phyloP scores from a whole-genome alignment of 2,329 filamentous ascomycete species.

The Podosphaera xanthii region DNA sequence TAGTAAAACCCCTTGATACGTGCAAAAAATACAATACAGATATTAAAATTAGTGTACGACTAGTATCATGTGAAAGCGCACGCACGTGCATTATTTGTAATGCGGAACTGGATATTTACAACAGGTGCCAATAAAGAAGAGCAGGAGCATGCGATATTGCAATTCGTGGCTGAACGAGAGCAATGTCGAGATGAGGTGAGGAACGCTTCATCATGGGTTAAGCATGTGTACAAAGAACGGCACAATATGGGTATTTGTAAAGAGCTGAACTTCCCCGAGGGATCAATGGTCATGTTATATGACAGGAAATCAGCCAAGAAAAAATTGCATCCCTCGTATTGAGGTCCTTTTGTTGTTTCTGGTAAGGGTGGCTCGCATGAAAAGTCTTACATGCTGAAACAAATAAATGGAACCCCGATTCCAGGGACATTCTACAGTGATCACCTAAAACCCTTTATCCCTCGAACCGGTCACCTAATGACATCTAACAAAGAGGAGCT shows the following conservation, averaged over 20 bases:
- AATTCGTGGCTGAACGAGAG: background rate
- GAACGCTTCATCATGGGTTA: background rate
- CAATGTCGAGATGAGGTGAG: background rate
- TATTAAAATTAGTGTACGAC: too few species aligned
- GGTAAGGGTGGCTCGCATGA: background rate
- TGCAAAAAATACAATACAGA: too few species aligned
- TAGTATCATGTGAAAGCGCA: too few species aligned
- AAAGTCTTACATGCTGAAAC: background rate
- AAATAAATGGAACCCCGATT: background rate
- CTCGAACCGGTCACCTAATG: background rate
- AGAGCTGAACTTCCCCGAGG: background rate
- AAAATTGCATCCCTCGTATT: background rate
- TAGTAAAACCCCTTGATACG: too few species aligned
- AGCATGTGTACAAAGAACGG: background rate
- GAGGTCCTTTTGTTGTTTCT: background rate
- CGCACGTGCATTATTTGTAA: too few species aligned
- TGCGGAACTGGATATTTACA: too few species aligned
- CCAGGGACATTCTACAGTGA: background rate
- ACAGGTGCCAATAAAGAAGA: background rate
- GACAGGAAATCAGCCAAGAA: conserved; percentile 1
- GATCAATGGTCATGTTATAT: conserved; percentile 1
- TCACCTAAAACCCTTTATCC: background rate
- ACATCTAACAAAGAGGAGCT: background rate
- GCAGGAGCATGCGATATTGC: background rate
- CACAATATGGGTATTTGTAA: background rate